A percentile compares a stretch with the other conserved stretches of the same genome.
Conservation (phyloP, 78 protist species). For the Dictyostelium purpureum region DNA sequence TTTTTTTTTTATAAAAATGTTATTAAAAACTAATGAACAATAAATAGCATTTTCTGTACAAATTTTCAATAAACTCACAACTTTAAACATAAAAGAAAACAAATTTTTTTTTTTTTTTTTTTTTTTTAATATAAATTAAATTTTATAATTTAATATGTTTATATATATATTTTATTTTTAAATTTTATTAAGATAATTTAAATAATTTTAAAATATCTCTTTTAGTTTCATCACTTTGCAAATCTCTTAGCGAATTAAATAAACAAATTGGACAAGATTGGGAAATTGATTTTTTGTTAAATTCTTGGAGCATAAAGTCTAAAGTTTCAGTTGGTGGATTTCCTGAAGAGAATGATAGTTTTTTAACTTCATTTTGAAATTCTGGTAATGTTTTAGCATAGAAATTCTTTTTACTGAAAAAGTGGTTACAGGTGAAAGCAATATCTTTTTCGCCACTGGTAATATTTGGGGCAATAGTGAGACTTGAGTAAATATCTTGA, state of each 20-base stretch:
- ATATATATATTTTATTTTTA: background rate
- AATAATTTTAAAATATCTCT: conserved; percentile 18
- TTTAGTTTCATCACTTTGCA: conserved; percentile 23
- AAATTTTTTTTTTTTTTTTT: background rate
- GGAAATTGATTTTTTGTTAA: conserved; percentile 54
- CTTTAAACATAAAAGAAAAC: no score
- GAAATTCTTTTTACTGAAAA: conserved; percentile 37
- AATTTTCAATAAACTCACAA: no score
- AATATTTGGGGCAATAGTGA: background rate
- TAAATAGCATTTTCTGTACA: no score
- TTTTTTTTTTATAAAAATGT: no score
- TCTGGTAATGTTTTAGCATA: conserved; percentile 45
- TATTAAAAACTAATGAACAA: no score
- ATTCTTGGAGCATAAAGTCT: conserved; percentile 28
- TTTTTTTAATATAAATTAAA: background rate
- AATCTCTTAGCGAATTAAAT: conserved; percentile 24
- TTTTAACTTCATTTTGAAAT: conserved; percentile 58
- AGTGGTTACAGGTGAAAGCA: conserved; percentile 73
- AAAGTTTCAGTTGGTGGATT: conserved; percentile 8
- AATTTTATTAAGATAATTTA: background rate
- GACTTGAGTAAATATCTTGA: background rate
- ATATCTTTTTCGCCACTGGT: conserved; percentile 10
- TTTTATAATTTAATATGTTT: background rate
- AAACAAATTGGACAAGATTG: conserved; percentile 70
- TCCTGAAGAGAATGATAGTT: background rate